A percentile compares a stretch with the other conserved stretches of the same genome.
phyloP scores from a whole-genome alignment of 2,329 filamentous ascomycete genomes.

The Teratosphaeria viscida region DNA sequence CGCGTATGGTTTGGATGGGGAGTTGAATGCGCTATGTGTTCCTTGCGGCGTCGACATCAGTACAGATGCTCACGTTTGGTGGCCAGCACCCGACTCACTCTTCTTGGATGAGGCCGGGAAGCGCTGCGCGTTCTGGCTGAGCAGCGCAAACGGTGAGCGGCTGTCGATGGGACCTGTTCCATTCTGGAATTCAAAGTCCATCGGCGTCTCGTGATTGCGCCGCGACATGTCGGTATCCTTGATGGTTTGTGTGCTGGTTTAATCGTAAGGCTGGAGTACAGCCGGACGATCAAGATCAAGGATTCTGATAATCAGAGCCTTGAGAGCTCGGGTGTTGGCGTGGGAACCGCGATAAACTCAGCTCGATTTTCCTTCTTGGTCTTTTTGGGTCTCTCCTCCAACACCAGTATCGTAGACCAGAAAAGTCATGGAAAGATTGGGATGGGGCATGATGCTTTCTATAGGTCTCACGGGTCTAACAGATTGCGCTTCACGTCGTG shows the following conservation, averaged over 20 bases:
- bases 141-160: constrained; percentile 36
- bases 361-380: neutral
- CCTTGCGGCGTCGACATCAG: constrained; percentile 8
- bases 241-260: neutral
- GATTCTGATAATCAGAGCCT: neutral
- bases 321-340: neutral
- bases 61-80: neutral
- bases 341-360: neutral
- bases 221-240: constrained; percentile 5
- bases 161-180: constrained; percentile 35
- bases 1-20: constrained; percentile 43
- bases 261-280: neutral
- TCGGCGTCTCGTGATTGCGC: constrained; percentile 18
- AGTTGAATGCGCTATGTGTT: constrained; percentile 29
- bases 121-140: constrained; percentile 27
- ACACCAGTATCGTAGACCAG: neutral
- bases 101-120: constrained; percentile 13
- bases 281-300: neutral
- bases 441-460: neutral
- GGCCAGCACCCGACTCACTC: constrained; percentile 5
- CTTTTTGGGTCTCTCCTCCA: neutral
- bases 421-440: neutral
- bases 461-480: neutral
- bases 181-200: constrained; percentile 47
- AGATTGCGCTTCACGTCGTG: neutral